Evolutionary conservation across 2,329 filamentous ascomycete genomes (phyloP).

Genomic region (Chaetomium olivaceum): DNA sequence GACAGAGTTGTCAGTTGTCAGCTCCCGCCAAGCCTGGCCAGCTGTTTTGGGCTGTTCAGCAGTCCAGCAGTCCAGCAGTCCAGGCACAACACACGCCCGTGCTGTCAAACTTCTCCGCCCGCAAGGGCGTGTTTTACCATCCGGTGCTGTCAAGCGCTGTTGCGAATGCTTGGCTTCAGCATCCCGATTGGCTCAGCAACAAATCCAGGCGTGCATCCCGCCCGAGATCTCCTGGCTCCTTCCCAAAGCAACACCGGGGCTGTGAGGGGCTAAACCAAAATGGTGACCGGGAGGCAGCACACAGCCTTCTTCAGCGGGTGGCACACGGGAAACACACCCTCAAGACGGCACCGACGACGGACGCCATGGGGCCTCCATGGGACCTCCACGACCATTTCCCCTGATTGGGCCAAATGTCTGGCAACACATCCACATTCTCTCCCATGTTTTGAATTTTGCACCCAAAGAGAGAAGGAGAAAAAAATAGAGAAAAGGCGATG

Average conservation of each 20-base stretch:
- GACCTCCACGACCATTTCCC: background rate
- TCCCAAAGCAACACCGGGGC: conserved; percentile 33
- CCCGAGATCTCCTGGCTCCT: conserved; percentile 18
- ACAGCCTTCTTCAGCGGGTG: conserved; percentile 26
- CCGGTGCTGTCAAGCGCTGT: background rate
- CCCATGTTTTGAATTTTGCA: conserved; percentile 2
- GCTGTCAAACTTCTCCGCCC: background rate
- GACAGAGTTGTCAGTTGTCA: background rate
- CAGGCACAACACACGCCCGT: background rate
- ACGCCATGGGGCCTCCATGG: conserved; percentile 4
- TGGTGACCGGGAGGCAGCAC: conserved; percentile 32
- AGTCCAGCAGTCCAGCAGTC: too few species aligned
- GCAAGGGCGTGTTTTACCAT: background rate
- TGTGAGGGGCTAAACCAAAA: conserved; percentile 25
- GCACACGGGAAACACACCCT: conserved; percentile 1
- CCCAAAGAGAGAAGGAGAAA: conserved; percentile 1
- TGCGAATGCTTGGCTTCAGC: background rate
- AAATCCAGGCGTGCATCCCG: background rate
- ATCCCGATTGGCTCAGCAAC: conserved; percentile 18
- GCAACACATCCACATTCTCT: conserved; percentile 4
- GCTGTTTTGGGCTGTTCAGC: conserved; percentile 8
- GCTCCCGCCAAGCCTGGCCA: conserved; percentile 18
- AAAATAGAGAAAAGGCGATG: conserved; percentile 2
- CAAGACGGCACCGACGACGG: conserved; percentile 9
- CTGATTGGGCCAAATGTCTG: conserved; percentile 10